Percentiles rank a stretch among this genome's conserved stretches.
phyloP scores from a whole-genome alignment of 1,139 yeast species.

The Wickerhamiella pararugosa region DNA sequence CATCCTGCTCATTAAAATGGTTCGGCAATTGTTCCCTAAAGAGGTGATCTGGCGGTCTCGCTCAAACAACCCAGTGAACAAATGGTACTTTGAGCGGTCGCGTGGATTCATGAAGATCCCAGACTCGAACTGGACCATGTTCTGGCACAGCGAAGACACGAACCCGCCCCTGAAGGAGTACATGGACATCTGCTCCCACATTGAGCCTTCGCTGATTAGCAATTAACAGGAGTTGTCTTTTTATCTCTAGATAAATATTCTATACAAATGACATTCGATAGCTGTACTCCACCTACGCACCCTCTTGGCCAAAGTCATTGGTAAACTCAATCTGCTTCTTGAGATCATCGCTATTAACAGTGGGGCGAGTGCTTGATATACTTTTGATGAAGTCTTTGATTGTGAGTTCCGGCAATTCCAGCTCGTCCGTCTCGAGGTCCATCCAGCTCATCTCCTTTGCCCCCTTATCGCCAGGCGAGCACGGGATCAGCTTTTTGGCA shows the following conservation, averaged over 20 bases:
- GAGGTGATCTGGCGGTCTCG: conserved; percentile 87
- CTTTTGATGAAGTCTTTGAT: conserved; percentile 90
- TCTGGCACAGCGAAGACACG: conserved; percentile 43
- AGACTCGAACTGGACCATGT: conserved; percentile 49
- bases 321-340: conserved; percentile 78
- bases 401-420: conserved; percentile 77
- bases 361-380: conserved; percentile 81
- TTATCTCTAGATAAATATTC: background rate
- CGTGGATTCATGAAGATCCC: conserved; percentile 47
- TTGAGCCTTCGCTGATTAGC: conserved; percentile 28
- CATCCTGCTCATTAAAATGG: conserved; percentile 68
- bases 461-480: conserved; percentile 86
- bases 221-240: background rate
- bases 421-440: conserved; percentile 76
- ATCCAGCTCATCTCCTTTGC: conserved; percentile 90
- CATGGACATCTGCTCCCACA: conserved; percentile 28
- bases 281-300: conserved; percentile 23
- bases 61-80: conserved; percentile 74
- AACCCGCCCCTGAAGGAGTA: conserved; percentile 26
- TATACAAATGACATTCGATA: background rate
- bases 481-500: conserved; percentile 55
- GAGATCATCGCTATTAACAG: conserved; percentile 77
- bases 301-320: conserved; percentile 92
- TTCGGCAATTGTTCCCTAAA: conserved; percentile 46
- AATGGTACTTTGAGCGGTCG: conserved; percentile 93